Evolutionary conservation across 2,329 filamentous ascomycete genomes (phyloP).

Genomic region (Monosporascus sp.): DNA sequence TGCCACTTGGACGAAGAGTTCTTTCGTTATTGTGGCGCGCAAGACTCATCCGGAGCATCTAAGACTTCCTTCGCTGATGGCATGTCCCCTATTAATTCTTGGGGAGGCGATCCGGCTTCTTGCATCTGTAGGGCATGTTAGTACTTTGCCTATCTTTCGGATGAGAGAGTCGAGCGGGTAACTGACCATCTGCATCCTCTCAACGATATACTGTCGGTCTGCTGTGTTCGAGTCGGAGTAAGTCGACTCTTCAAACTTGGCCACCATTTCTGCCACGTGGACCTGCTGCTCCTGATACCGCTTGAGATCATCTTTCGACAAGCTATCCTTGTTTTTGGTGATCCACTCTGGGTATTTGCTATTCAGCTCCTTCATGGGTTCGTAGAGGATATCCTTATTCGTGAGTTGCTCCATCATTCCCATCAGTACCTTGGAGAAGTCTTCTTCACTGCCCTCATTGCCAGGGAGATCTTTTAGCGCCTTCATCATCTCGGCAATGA

Average conservation of each 20-base stretch:
- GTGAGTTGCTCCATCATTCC: slow-evolving; percentile 99
- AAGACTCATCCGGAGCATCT: slow-evolving; percentile 56
- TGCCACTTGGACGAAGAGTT: slow-evolving; percentile 6
- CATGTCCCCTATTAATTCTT: slow-evolving; percentile 88
- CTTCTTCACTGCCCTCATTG: slow-evolving; percentile 63
- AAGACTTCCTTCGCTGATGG: slow-evolving; percentile 72
- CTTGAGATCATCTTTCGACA: slow-evolving; percentile 66
- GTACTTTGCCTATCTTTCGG: not conserved
- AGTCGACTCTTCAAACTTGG: slow-evolving; percentile 74
- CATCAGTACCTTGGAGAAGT: slow-evolving; percentile 91
- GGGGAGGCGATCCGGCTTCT: slow-evolving; percentile 83
- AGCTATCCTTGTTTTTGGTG: slow-evolving; percentile 64
- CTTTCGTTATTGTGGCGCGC: slow-evolving; percentile 51
- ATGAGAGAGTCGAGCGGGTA: not conserved
- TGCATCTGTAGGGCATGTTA: slow-evolving; percentile 69
- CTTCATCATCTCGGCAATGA: slow-evolving; percentile 88
- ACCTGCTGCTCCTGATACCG: slow-evolving; percentile 77
- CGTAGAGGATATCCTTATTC: slow-evolving; percentile 96
- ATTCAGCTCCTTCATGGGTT: slow-evolving; percentile 96
- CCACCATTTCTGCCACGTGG: slow-evolving; percentile 81
- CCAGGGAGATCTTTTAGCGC: slow-evolving; percentile 67
- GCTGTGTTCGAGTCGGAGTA: slow-evolving; percentile 79
- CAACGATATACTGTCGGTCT: slow-evolving; percentile 89
- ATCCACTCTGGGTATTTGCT: slow-evolving; percentile 92
- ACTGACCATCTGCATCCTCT: slow-evolving; percentile 92